phyloP scores from a whole-genome alignment of 768 basidiomycete genomes.

The Antrodiella citrinella region DNA sequence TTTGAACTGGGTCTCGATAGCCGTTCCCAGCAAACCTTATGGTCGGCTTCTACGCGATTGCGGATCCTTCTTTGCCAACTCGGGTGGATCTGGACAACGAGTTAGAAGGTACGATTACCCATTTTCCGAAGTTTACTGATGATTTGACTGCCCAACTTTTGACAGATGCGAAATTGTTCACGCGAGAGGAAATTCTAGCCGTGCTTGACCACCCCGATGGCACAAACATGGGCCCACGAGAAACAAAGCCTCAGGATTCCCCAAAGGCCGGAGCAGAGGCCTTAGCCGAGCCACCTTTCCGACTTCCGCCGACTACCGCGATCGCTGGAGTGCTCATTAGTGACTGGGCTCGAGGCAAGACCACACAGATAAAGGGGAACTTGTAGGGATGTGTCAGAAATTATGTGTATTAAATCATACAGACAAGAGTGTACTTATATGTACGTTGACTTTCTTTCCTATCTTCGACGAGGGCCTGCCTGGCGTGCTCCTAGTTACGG shows the following conservation, averaged over 20 bases:
- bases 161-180: slow-evolving; percentile 81
- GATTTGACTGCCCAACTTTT: no score
- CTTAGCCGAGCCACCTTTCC: slow-evolving; percentile 38
- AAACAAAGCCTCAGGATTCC: slow-evolving; percentile 3
- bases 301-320: slow-evolving; percentile 67
- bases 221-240: not conserved
- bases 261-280: slow-evolving; percentile 8
- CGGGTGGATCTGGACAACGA: slow-evolving; percentile 90
- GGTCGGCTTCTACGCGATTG: slow-evolving; percentile 84
- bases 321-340: slow-evolving; percentile 79
- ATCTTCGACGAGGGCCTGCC: no score
- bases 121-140: no score
- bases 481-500: no score
- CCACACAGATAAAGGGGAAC: not conserved
- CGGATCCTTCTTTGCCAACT: slow-evolving; percentile 63
- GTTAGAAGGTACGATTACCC: slow-evolving; percentile 81
- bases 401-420: no score
- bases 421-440: no score
- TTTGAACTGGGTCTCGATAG: slow-evolving; percentile 27
- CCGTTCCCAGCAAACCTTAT: slow-evolving; percentile 88
- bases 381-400: not conserved
- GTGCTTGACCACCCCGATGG: slow-evolving; percentile 46
- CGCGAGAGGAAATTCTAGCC: slow-evolving; percentile 57
- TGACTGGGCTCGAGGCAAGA: slow-evolving; percentile 66
- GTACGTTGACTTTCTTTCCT: no score